A percentile compares a stretch with the other conserved stretches of the same genome.
Conservation (phyloP, 179 eudicot genomes). For the Nepenthes alata region DNA sequence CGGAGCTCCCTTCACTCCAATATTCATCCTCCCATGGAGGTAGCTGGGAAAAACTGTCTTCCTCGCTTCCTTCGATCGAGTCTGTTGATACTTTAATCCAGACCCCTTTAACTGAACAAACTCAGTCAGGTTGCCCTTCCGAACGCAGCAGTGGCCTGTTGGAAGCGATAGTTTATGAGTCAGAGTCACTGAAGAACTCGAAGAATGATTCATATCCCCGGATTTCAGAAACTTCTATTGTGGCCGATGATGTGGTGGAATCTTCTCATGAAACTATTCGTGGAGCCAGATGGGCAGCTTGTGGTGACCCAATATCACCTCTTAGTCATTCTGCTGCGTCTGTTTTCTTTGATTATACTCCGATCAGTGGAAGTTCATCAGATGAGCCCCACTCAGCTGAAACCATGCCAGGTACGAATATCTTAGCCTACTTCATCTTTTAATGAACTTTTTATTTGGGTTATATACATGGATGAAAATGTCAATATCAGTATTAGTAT, state of each 20-base stretch:
- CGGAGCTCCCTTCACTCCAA: slow-evolving; percentile 98
- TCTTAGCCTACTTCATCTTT: background rate
- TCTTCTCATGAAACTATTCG: slow-evolving; percentile 22
- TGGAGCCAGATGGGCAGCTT: slow-evolving; percentile 37
- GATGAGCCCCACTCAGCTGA: slow-evolving; percentile 41
- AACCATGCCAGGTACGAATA: slow-evolving; percentile 36
- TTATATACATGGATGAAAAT: background rate
- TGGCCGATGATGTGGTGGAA: slow-evolving; percentile 25
- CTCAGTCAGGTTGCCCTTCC: slow-evolving; percentile 45
- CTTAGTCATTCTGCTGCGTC: slow-evolving; percentile 56
- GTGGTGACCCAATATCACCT: slow-evolving; percentile 59
- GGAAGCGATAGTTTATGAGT: slow-evolving; percentile 57
- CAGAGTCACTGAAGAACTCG: slow-evolving; percentile 31
- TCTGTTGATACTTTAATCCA: slow-evolving; percentile 46
- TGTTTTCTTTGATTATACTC: slow-evolving; percentile 39
- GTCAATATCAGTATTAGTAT: no score
- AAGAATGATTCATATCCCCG: slow-evolving; percentile 19
- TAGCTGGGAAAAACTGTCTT: slow-evolving; percentile 36
- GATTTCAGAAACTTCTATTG: slow-evolving; percentile 19
- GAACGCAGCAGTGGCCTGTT: slow-evolving; percentile 57
- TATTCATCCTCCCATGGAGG: slow-evolving; percentile 43
- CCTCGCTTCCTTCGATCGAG: slow-evolving; percentile 54
- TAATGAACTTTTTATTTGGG: background rate
- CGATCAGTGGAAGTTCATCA: slow-evolving; percentile 43
- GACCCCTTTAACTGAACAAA: slow-evolving; percentile 45